Base-by-base conservation (phyloP, 345 rosid genomes). In the Barbarea vulgaris region DNA sequence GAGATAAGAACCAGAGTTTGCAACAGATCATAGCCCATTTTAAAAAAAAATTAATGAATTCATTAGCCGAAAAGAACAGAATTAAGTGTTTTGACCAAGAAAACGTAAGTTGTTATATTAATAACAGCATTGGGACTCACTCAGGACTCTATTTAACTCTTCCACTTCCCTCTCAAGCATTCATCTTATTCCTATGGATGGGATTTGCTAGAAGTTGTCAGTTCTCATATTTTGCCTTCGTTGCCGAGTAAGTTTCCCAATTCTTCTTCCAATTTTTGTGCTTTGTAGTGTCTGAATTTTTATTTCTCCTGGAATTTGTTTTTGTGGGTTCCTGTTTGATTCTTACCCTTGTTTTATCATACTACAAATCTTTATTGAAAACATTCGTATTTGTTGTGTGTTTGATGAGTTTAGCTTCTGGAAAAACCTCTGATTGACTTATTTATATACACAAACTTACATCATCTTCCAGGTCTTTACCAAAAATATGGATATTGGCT, bases 401-500 rank as follows among this genome's bases (percentile, higher is more conserved):
- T 24, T n/a, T n/a, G n/a, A n/a, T 24, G 25, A 24, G 50, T 44
- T 46, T 46, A 46, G 51, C 51, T n/a, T 17, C 10, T n/a, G n/a
- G 51, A 44, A 6, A 6, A 52, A 24, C n/a, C 58, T 53, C 58
- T 53, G 28, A 2, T 11, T 27, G 57, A 24, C 1, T 52, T 25
- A 24, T 3, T 24, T 24, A 24, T 24, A 24, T n/a, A n/a, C n/a
- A n/a, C n/a, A n/a, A n/a, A n/a, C n/a, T n/a, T 24, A 24, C 3
- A 24, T 24, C 25, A 24, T 24, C 25, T 24, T 24, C 25, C 25
- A 24, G 25, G 25, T 24, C 25, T 24, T 24, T 1, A 24, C 25
- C 6, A 65, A 65, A 33, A 74, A 17, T 28, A 74, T 56, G 59
- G 66, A 56, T 13, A 4, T 0, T 31, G 58, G 72, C 6, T 44